These are phyloP conservation scores for Pichia inconspicua DNA, from an alignment of 1,139 yeast genomes.

Conservation along the genomic window DNA sequence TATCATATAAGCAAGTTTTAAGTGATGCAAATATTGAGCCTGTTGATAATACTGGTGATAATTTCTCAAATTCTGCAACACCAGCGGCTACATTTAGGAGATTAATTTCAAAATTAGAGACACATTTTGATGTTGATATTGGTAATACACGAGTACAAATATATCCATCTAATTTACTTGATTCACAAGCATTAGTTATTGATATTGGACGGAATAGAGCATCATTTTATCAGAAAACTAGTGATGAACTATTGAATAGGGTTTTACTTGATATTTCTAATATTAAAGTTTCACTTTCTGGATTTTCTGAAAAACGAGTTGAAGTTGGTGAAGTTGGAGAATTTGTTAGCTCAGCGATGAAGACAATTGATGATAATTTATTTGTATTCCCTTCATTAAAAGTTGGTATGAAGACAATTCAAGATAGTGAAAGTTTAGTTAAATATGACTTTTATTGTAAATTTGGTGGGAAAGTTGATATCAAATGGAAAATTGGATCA, in stretches of 20 bases:
- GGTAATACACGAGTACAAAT: constrained; percentile 53
- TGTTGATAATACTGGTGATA: constrained; percentile 2
- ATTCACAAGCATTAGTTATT: constrained; percentile 62
- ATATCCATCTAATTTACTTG: constrained; percentile 71
- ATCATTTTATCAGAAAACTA: constrained; percentile 50
- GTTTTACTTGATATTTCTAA: constrained; percentile 48
- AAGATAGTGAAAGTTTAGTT: constrained; percentile 42
- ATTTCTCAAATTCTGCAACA: constrained; percentile 12
- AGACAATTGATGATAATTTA: constrained; percentile 72
- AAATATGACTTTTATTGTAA: constrained; percentile 62
- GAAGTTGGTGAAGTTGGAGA: constrained; percentile 40
- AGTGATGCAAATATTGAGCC: constrained; percentile 37
- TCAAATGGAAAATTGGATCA: constrained; percentile 90
- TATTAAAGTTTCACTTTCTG: constrained; percentile 58
- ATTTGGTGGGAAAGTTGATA: constrained; percentile 85
- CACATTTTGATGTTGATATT: constrained; percentile 55
- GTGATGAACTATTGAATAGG: constrained; percentile 39
- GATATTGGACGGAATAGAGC: constrained; percentile 55
- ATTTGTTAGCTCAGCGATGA: constrained; percentile 48
- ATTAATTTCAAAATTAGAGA: constrained; percentile 34
- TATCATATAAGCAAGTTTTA: constrained; percentile 67
- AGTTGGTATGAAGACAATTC: constrained; percentile 72
- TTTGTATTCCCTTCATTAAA: constrained; percentile 70
- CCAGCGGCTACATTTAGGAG: constrained; percentile 26
- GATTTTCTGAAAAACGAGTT: constrained; percentile 31